Percentiles rank a stretch among this genome's conserved stretches.
Conservation (phyloP, 805 yeast species). For the Zygosaccharomyces gambellarensis region DNA sequence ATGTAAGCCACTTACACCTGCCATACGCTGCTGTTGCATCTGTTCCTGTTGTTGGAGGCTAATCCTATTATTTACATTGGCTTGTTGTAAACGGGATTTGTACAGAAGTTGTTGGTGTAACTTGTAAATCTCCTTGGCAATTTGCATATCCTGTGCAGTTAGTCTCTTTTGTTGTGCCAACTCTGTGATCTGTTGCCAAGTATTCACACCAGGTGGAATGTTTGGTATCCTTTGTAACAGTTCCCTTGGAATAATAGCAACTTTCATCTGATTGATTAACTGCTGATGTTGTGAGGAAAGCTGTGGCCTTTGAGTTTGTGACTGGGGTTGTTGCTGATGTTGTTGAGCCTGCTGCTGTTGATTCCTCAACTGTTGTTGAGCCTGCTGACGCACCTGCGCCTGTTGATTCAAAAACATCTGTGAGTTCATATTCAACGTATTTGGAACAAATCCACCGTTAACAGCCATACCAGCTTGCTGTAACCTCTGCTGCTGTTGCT, state of each 20-base stretch:
- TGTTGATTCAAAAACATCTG: conserved; percentile 43
- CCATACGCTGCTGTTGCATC: conserved; percentile 23
- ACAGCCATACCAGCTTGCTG: conserved; percentile 24
- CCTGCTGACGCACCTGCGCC: conserved; percentile 49
- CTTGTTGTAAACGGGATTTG: conserved; percentile 44
- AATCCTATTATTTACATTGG: conserved; percentile 38
- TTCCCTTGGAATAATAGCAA: conserved; percentile 66
- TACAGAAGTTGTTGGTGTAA: conserved; percentile 57
- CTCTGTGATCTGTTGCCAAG: conserved; percentile 77
- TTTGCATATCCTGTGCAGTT: conserved; percentile 52
- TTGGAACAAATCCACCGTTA: conserved; percentile 17
- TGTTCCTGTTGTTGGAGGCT: conserved; percentile 23
- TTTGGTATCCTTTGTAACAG: conserved; percentile 64
- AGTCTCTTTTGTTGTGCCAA: conserved; percentile 54
- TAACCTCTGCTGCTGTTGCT: conserved; percentile 29
- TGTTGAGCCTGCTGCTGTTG: conserved; percentile 27
- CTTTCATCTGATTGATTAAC: conserved; percentile 47
- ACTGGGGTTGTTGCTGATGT: conserved; percentile 20
- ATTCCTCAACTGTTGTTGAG: conserved; percentile 42
- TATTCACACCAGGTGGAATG: conserved; percentile 69
- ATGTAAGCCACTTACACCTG: conserved; percentile 10
- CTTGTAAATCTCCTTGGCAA: conserved; percentile 62
- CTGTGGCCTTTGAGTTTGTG: conserved; percentile 15
- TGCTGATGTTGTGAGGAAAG: conserved; percentile 36
- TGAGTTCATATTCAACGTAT: conserved; percentile 30